Evolutionary conservation across 2,329 filamentous ascomycete species (phyloP).

Genomic region (Tolypocladium nubicola): DNA sequence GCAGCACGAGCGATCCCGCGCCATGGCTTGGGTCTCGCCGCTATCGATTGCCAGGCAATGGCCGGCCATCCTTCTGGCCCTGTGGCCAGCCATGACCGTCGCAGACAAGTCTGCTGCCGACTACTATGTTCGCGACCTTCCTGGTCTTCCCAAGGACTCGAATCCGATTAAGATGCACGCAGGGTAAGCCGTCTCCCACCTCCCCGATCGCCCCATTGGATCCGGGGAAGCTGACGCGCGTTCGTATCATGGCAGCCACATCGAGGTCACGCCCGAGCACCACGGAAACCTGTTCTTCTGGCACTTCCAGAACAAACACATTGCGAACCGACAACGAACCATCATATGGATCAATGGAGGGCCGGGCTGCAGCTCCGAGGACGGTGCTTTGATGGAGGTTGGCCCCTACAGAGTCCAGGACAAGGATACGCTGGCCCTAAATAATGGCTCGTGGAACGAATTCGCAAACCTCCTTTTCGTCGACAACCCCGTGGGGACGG

Average conservation of each 20-base stretch:
- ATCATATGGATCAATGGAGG: constrained; percentile 97
- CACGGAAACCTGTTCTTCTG: constrained; percentile 98
- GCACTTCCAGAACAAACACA: constrained; percentile 93
- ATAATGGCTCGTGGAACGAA: constrained; percentile 97
- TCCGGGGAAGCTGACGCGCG: constrained; percentile 11
- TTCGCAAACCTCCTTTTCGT: constrained; percentile 96
- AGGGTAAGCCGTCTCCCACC: constrained; percentile 51
- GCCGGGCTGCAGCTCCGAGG: constrained; percentile 93
- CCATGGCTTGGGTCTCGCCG: constrained; percentile 4
- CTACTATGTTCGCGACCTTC: constrained; percentile 80
- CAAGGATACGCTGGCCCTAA: constrained; percentile 60
- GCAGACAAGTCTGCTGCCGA: constrained; percentile 45
- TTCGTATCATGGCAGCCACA: constrained; percentile 51
- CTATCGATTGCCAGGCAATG: constrained; percentile 12
- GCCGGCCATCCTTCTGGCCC: constrained; percentile 24
- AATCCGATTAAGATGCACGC: constrained; percentile 94
- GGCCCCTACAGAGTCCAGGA: constrained; percentile 83
- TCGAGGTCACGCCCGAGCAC: constrained; percentile 74
- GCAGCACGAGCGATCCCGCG: constrained; percentile 1
- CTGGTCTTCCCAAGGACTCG: constrained; percentile 63
- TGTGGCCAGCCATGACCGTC: constrained; percentile 28
- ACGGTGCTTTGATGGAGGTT: constrained; percentile 92
- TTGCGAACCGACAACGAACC: constrained; percentile 80
- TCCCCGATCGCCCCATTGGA: too few species aligned
- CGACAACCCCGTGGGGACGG: constrained; percentile 92